These are phyloP conservation scores for Podila horticola DNA, from an alignment of 192 early-diverging fungal genomes.

Conservation along the genomic window DNA sequence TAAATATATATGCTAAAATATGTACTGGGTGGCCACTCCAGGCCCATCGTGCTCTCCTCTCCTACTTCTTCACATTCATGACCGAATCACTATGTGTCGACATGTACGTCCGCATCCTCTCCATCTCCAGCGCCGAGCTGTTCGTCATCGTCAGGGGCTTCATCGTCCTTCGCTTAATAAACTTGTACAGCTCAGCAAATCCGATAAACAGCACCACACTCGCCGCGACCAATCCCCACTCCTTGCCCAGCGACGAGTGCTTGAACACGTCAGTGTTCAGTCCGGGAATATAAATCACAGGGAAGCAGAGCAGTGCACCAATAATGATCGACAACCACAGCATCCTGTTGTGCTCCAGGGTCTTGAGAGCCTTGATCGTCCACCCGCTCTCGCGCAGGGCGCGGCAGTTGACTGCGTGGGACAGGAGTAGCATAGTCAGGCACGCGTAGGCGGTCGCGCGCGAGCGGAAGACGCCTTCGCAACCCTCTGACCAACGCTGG, in stretches of 20 bases:
- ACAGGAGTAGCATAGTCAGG: conserved; percentile 73
- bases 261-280: conserved; percentile 39
- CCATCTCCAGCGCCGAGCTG: neutral
- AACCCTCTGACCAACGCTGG: conserved; percentile 33
- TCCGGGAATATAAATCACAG: conserved; percentile 28
- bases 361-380: conserved; percentile 17
- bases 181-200: conserved; percentile 23
- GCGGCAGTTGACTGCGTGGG: conserved; percentile 82
- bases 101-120: conserved; percentile 26
- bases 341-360: conserved; percentile 22
- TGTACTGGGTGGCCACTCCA: too few relatives aligned
- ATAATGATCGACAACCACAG: conserved; percentile 61
- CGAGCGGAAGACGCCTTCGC: conserved; percentile 74
- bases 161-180: conserved; percentile 20
- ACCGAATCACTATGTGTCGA: neutral
- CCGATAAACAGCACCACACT: conserved; percentile 11
- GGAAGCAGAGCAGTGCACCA: conserved; percentile 51
- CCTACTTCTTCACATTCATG: neutral
- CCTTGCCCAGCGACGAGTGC: conserved; percentile 13
- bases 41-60: too few relatives aligned
- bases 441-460: conserved; percentile 76
- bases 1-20: neutral
- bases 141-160: neutral
- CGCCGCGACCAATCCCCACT: conserved; percentile 18
- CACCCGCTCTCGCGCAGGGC: conserved; percentile 69